Evolutionary conservation across 2,329 filamentous ascomycete genomes (phyloP), one percentile per base, ranked within the genome.

Genomic region (Sporothrix pallida): DNA sequence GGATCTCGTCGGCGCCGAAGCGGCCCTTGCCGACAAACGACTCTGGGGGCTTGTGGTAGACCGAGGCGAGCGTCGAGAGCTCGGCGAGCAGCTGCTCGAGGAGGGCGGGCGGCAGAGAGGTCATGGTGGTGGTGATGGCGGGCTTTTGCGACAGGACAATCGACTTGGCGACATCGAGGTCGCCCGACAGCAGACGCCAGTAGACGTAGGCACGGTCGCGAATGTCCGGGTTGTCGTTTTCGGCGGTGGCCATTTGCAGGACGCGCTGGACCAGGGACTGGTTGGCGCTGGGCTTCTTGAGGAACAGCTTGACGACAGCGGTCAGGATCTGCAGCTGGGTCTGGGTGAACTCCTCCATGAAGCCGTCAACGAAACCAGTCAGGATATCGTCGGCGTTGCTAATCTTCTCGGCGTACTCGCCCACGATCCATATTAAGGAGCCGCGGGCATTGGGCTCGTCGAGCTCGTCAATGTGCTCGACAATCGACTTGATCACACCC

Each of bases 371-470:
- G 80, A 99, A 99, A 20, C 92, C 91, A 71, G 90, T 88, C 74
- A 99, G 83, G 76, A 99, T 98, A 78, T 98, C 94, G 76, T 95
- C 94, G n/a, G 96, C 96, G 79, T 99, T 98, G 84, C 90, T 97
- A 80, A 99, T 99, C 87, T 99, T 99, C 85, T 99, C 96, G 0
- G 96, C 96, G 81, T 99, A 99, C 82, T 99, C 96, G 78, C 96
- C 96, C 6, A 99, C 95, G 77, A 99, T 98, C 96, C 96, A 99
- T 79, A 99, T 98, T 74, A 99, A 85, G 26, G 95, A 92, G 2
- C 93, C 95, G 79, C 96, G 87, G 7, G 96, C 96, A 78, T 94
- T 91, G 0, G 95, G 95, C 82, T 99, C 96, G 80, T 99, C 96
- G 77, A 99, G 83, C 78, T 99, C 96, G 79, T 99, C 96, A 75